These are phyloP conservation scores for Patellifolia procumbens DNA, from an alignment of 179 eudicot species.

Conservation along the genomic window DNA sequence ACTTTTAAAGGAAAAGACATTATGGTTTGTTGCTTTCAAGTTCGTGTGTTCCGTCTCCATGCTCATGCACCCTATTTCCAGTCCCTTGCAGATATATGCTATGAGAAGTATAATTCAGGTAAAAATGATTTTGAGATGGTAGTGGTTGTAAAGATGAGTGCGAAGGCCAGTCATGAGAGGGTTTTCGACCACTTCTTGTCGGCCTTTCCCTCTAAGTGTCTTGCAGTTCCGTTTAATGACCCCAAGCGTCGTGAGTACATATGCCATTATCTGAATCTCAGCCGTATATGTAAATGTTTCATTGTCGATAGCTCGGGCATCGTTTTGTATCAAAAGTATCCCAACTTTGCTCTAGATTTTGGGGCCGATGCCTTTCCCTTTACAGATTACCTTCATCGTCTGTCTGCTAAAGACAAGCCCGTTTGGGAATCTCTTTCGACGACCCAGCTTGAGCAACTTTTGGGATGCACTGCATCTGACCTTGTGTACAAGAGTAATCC, in stretches of 20 bases:
- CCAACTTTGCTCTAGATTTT: neutral
- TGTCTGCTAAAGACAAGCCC: neutral
- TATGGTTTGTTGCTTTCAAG: too few relatives aligned
- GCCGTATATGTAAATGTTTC: neutral
- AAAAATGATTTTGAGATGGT: too few relatives aligned
- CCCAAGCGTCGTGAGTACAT: neutral
- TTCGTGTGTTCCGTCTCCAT: too few relatives aligned
- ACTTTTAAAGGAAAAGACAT: neutral
- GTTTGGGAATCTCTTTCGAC: neutral
- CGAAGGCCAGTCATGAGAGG: too few relatives aligned
- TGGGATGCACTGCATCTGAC: neutral
- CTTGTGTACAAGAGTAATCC: neutral
- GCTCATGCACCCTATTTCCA: too few relatives aligned
- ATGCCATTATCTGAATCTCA: neutral
- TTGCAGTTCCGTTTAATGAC: neutral
- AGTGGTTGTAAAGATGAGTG: too few relatives aligned
- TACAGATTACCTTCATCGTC: too few relatives aligned
- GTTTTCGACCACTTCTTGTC: too few relatives aligned
- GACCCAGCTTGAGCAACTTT: neutral
- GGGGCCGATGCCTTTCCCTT: neutral
- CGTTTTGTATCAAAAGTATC: neutral
- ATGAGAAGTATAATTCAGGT: too few relatives aligned
- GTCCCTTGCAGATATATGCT: too few relatives aligned
- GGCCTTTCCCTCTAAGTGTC: neutral
- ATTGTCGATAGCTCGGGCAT: neutral